Evolutionary conservation across 208 protist species (phyloP), one percentile per base, ranked within the genome.

Genomic region (Acanthamoeba culbertsoni): DNA sequence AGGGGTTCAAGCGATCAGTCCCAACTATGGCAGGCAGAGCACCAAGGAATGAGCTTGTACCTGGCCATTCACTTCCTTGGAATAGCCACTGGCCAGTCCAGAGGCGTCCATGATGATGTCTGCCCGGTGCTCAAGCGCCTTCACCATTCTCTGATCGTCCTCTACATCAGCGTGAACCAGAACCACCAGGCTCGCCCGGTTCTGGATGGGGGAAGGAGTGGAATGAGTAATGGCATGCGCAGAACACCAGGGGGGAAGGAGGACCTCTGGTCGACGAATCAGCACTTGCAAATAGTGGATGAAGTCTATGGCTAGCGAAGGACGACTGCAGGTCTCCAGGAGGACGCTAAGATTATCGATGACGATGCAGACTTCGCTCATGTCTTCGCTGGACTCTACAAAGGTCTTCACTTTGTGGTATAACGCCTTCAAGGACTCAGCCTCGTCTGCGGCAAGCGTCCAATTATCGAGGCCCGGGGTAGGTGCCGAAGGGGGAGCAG

Each of bases 311-410:
- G 40, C 77, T 6, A 63, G 77, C 46, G 33, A 12, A 8, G 77
- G 43, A 6, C 77, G 48, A 37, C 62, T 16, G 68, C 68, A 62
- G 20, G 51, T 62, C 12, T 88, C 51, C 8, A 63, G 77, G 16
- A 88, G 51, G n/a, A 62, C 48, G 77, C 51, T 88, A 28, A 88
- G 77, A 26, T 88, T 88, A 26, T 88, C 77, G 31, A 88, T 88
- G 46, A 88, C 37, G 46, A 88, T 55, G 51, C 77, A 88, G 14
- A 88, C 48, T 48, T 88, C 77, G 33, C 62, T 48, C 42, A 45
- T 63, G 2, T 10, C 42, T 63, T 88, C 46, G 26, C 48, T 43
- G 3, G 26, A 5, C 77, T 88, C 77, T 2, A 88, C 28, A 35
- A 63, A 88, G 26, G 8, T 4, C 33, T 88, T 88, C n/a, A 88